Evolutionary conservation across 495 filamentous ascomycete genomes (phyloP), one percentile per base, ranked within the genome.

Genomic region (Penicillium herquei): DNA sequence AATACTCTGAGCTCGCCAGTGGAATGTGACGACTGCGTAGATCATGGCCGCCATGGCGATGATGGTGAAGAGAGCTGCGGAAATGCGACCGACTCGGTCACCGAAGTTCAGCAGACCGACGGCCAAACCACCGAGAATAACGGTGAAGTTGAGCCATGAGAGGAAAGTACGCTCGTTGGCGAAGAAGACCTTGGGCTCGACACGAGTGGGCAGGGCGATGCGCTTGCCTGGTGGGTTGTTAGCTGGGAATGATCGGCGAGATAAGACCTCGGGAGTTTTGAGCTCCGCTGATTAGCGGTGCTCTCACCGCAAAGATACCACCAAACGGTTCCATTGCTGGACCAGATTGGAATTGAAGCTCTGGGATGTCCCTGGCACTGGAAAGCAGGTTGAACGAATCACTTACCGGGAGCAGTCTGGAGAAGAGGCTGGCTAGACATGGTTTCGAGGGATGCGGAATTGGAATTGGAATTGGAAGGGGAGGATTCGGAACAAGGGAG

Each of bases 171-270:
- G 92, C 79, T 99, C 94, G 79, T 98, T 98, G 71, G 94, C 94
- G 81, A 99, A 99, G 85, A 98, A 99, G 76, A 98, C 94, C 74
- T 99, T 99, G 39, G 94, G 94, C 70, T 99, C 94, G 72, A 99
- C 92, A 58, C 94, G 92, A 40, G 92, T 96, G 51, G 94, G 94
- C 57, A 99, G 91, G 57, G 95, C 92, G 70, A 99, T 99, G 61
- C 94, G 91, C 71, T 99, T 99, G 81, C 92, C 92, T 91, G 59
- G 21, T 7, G 37, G 10, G 43, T 13, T 46, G 43, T 46, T 32
- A 45, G 49, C 17, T 40, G n/a, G 2, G 7, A 17, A n/a, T 31
- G 17, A 6, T 18, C 9, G 35, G 30, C n/a, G 33, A 7, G 12
- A 35, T 49, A 18, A 31, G 1, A 21, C 21, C 21, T 26, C 21